Conservation (phyloP, 2,329 filamentous ascomycete genomes). For the Neurospora sp. region DNA sequence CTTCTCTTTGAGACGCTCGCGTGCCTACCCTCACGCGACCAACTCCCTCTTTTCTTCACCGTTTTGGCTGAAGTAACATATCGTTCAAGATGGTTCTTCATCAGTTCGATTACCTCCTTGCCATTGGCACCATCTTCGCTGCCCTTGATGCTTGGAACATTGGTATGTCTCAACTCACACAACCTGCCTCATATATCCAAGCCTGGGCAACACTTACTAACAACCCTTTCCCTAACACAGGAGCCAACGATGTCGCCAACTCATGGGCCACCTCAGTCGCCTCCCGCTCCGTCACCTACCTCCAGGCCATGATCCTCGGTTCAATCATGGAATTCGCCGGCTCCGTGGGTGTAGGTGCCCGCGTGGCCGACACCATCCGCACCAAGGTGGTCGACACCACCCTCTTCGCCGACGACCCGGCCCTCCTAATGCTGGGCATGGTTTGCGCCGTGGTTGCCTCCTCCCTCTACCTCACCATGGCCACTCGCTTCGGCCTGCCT, state of each 20-base stretch:
- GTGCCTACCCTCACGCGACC: not conserved
- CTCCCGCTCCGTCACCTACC: conserved; percentile 53
- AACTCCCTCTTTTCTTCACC: not conserved
- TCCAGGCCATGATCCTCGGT: conserved; percentile 50
- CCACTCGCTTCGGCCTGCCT: conserved; percentile 44
- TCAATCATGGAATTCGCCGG: conserved; percentile 54
- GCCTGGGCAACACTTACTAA: not conserved
- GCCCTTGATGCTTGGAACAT: conserved; percentile 60
- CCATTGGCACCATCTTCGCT: conserved; percentile 54
- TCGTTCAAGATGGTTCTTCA: conserved; percentile 25
- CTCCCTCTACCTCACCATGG: conserved; percentile 46
- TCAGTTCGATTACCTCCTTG: conserved; percentile 55
- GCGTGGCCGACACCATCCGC: conserved; percentile 52
- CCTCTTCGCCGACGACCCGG: conserved; percentile 37
- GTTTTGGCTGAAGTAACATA: not conserved
- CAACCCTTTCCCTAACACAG: conserved; percentile 13
- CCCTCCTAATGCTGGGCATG: conserved; percentile 49
- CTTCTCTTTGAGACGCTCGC: not conserved
- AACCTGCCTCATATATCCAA: not conserved
- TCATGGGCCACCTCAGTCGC: conserved; percentile 67
- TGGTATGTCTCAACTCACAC: conserved; percentile 26
- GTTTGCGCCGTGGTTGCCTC: conserved; percentile 44
- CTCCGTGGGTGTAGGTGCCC: conserved; percentile 48
- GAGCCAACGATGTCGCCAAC: conserved; percentile 62
- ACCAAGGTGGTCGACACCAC: conserved; percentile 45